Evolutionary conservation across 2,329 filamentous ascomycete species (phyloP).

Genomic region (Fusarium euwallaceae): DNA sequence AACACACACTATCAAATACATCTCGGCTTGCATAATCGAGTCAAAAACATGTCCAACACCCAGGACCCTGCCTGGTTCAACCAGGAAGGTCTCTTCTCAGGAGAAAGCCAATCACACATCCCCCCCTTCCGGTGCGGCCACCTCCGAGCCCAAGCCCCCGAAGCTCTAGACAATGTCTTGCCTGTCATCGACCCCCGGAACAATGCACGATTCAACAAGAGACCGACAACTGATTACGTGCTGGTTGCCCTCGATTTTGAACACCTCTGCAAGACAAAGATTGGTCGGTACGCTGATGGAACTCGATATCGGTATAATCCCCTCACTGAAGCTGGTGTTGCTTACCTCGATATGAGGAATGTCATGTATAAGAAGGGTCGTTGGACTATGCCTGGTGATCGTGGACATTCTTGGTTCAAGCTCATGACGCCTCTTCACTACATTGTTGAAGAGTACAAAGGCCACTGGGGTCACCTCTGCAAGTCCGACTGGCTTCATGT

Average conservation of each 20-base stretch:
- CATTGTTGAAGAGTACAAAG: slow-evolving; percentile 23
- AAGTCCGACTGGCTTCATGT: slow-evolving; percentile 2
- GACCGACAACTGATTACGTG: slow-evolving; percentile 16
- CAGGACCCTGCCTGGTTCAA: background rate
- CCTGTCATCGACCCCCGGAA: background rate
- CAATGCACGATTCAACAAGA: background rate
- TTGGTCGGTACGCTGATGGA: background rate
- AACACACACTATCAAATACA: background rate
- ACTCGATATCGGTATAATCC: slow-evolving; percentile 7
- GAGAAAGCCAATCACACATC: background rate
- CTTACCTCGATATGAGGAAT: slow-evolving; percentile 30
- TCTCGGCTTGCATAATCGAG: background rate
- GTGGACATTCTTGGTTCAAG: slow-evolving; percentile 35
- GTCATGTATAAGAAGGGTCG: background rate
- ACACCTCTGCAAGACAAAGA: slow-evolving; percentile 16
- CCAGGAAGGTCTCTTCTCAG: background rate
- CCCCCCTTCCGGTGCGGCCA: background rate
- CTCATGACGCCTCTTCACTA: slow-evolving; percentile 28
- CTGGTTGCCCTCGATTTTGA: slow-evolving; percentile 25
- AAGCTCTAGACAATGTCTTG: slow-evolving; percentile 4
- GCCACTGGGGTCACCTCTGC: slow-evolving; percentile 21
- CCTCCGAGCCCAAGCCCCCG: background rate
- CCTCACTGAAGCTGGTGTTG: slow-evolving; percentile 21
- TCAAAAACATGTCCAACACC: background rate
- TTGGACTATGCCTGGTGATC: slow-evolving; percentile 10